Conservation (phyloP, 257 asterid species). For the Solanum commersonii region DNA sequence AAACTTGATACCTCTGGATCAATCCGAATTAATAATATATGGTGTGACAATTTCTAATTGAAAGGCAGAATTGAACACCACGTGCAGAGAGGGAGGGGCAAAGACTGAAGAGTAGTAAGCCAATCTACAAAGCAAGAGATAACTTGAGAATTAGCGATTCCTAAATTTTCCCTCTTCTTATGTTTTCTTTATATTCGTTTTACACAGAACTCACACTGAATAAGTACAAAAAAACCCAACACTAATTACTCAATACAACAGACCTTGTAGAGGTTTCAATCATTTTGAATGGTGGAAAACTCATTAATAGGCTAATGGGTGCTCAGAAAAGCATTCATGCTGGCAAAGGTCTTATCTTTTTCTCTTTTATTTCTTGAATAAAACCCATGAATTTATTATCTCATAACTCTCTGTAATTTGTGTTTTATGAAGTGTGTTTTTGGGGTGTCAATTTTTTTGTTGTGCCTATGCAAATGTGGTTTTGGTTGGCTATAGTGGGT, state of each 20-base stretch:
- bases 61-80: background rate
- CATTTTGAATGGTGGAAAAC: conserved; percentile 12
- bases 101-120: background rate
- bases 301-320: conserved; percentile 64
- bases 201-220: background rate
- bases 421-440: background rate
- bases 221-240: background rate
- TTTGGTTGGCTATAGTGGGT: background rate
- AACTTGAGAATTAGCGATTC: background rate
- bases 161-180: background rate
- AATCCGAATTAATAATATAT: background rate
- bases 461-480: background rate
- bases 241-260: background rate
- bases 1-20: background rate
- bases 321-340: conserved; percentile 98
- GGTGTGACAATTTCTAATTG: background rate
- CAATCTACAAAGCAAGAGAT: conserved; percentile 11
- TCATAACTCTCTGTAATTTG: background rate
- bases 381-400: background rate
- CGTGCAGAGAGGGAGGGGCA: background rate
- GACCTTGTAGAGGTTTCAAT: background rate
- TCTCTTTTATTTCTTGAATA: background rate
- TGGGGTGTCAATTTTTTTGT: background rate
- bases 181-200: background rate
- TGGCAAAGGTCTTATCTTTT: conserved; percentile 57